Evolutionary conservation across 2,329 filamentous ascomycete genomes (phyloP).

Genomic region (Cladosporium velox): DNA sequence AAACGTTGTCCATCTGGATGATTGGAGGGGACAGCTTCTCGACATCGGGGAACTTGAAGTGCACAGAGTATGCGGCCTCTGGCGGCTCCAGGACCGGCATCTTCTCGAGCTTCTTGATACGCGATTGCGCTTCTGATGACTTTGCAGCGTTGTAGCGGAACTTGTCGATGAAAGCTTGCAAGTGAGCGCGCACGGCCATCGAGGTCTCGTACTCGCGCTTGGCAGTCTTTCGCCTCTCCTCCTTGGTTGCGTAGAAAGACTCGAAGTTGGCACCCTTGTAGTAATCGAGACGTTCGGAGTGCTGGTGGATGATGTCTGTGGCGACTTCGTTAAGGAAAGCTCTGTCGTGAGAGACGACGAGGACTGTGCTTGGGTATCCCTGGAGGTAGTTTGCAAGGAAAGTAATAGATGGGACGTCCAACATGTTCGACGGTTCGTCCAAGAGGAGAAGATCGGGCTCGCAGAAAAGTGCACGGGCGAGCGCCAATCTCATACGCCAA

Average conservation of each 20-base stretch:
- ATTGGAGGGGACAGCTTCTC: constrained; percentile 97
- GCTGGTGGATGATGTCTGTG: constrained; percentile 98
- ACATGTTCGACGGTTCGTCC: constrained; percentile 99
- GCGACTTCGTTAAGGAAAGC: constrained; percentile 98
- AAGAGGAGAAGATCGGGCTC: constrained; percentile 94
- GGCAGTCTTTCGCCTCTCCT: constrained; percentile 94
- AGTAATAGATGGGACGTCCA: constrained; percentile 99
- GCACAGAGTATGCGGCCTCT: constrained; percentile 91
- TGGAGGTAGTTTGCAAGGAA: constrained; percentile 97
- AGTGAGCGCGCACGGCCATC: constrained; percentile 87
- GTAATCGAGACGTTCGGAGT: constrained; percentile 96
- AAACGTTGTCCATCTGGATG: constrained; percentile 92
- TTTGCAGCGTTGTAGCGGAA: constrained; percentile 99
- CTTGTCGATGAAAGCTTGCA: constrained; percentile 99
- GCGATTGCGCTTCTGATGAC: constrained; percentile 94
- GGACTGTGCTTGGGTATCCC: constrained; percentile 86
- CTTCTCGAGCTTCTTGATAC: constrained; percentile 98
- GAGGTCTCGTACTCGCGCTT: constrained; percentile 99
- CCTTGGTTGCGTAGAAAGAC: constrained; percentile 94
- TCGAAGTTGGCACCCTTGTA: constrained; percentile 97
- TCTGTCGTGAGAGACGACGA: constrained; percentile 98
- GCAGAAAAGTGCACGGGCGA: constrained; percentile 94
- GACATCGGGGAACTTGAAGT: constrained; percentile 96
- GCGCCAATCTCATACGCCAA: constrained; percentile 97
- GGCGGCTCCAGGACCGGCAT: constrained; percentile 91